A percentile compares a stretch with the other conserved stretches of the same genome.
phyloP scores from a whole-genome alignment of 1,139 yeast genomes.

The Geotrichum citri-aurantii region DNA sequence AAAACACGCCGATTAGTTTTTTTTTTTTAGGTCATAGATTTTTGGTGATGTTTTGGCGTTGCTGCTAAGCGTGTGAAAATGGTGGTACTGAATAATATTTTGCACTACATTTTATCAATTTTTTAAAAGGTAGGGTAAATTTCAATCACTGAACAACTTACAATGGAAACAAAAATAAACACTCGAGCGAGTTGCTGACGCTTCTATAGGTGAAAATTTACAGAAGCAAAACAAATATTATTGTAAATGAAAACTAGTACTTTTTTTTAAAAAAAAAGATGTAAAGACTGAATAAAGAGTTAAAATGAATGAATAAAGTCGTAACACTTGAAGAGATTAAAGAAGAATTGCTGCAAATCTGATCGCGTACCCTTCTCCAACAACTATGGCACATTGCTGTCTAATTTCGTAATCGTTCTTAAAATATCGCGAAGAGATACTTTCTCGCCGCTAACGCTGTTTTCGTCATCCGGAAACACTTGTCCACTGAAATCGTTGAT shows the following conservation, averaged over 20 bases:
- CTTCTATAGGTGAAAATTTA: too few species aligned
- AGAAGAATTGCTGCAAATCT: not conserved
- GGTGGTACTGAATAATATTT: not conserved
- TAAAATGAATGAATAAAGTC: not conserved
- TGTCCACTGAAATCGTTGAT: not conserved
- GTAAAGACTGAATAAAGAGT: not conserved
- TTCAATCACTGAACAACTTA: not conserved
- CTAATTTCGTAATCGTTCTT: conserved; percentile 17
- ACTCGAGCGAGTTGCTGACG: not conserved
- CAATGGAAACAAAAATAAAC: not conserved
- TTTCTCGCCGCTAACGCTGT: not conserved
- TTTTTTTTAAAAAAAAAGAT: not conserved
- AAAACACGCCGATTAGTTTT: too few species aligned
- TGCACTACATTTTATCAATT: not conserved
- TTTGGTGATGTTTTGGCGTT: not conserved
- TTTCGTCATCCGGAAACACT: not conserved
- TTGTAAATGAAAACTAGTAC: not conserved
- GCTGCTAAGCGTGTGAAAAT: not conserved
- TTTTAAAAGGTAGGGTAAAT: conserved; percentile 5
- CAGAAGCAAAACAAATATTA: not conserved
- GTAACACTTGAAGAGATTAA: not conserved
- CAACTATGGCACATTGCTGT: conserved; percentile 3
- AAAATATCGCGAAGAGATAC: conserved; percentile 12
- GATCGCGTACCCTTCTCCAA: not conserved
- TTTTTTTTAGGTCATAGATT: not conserved